A percentile compares a stretch with the other conserved stretches of the same genome.
phyloP scores from a whole-genome alignment of 179 eudicot species.

The Kewa caespitosa region DNA sequence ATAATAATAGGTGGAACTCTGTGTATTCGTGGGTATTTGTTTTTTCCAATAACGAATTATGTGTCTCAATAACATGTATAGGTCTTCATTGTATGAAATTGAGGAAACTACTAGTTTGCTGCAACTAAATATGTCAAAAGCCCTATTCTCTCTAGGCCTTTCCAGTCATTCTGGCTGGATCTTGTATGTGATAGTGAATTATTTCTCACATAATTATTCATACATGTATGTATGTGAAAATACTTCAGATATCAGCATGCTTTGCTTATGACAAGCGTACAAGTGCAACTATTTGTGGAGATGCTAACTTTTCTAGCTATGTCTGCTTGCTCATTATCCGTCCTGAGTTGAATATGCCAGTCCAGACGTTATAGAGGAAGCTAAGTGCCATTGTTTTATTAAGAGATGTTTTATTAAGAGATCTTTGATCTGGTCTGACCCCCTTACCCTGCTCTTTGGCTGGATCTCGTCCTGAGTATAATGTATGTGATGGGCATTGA shows the following conservation, averaged over 20 bases:
- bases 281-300: too few species aligned
- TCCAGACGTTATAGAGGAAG: background rate
- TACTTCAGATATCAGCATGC: background rate
- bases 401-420: too few species aligned
- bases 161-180: background rate
- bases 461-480: too few species aligned
- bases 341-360: background rate
- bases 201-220: background rate
- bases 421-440: too few species aligned
- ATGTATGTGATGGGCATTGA: background rate
- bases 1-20: background rate
- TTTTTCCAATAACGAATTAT: background rate
- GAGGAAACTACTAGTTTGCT: background rate
- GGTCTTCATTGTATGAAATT: background rate
- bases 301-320: background rate
- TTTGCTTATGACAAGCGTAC: background rate
- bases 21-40: too few species aligned
- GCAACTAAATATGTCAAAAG: background rate
- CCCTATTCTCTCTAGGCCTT: background rate
- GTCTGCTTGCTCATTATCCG: background rate
- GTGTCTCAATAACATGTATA: background rate
- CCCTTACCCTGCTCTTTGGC: too few species aligned
- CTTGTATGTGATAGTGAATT: background rate
- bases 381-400: background rate
- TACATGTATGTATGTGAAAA: background rate